Conservation (phyloP, 345 rosid genomes). For the Isatis tinctoria region DNA sequence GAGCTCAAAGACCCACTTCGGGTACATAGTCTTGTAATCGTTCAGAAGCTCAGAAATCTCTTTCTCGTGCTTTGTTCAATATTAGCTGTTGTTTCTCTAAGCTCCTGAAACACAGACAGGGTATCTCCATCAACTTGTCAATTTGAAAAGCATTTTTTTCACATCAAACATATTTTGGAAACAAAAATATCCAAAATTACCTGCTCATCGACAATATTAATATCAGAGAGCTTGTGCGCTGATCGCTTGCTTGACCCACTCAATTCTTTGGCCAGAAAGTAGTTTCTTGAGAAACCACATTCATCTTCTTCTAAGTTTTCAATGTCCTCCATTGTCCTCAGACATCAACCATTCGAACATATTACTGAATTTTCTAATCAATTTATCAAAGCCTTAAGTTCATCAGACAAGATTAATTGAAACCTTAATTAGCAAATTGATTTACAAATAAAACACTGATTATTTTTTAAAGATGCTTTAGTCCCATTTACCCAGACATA, state of each 20-base stretch:
- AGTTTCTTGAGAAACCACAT: slow-evolving; percentile 80
- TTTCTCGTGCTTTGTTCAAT: slow-evolving; percentile 62
- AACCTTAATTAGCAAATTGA: neutral
- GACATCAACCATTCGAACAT: neutral
- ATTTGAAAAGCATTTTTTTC: neutral
- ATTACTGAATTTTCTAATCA: neutral
- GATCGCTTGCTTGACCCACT: slow-evolving; percentile 60
- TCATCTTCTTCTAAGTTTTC: slow-evolving; percentile 64
- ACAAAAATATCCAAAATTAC: slow-evolving; percentile 26
- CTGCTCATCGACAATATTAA: slow-evolving; percentile 75
- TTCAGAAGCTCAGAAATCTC: slow-evolving; percentile 50
- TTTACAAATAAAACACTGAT: neutral
- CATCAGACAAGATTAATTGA: neutral
- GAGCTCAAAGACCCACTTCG: slow-evolving; percentile 71
- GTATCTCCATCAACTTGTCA: neutral
- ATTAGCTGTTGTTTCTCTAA: slow-evolving; percentile 50
- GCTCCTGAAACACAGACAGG: slow-evolving; percentile 46
- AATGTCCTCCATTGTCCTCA: slow-evolving; percentile 38
- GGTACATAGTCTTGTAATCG: slow-evolving; percentile 58
- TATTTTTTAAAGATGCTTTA: neutral
- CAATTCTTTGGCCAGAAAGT: slow-evolving; percentile 80
- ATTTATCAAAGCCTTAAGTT: neutral
- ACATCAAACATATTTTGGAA: neutral
- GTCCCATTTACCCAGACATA: neutral
- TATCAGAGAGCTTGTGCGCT: slow-evolving; percentile 60